Percentiles rank a stretch among this genome's conserved stretches.
phyloP scores from a whole-genome alignment of 2,329 filamentous ascomycete species.

The Colletotrichum tamarilloi region DNA sequence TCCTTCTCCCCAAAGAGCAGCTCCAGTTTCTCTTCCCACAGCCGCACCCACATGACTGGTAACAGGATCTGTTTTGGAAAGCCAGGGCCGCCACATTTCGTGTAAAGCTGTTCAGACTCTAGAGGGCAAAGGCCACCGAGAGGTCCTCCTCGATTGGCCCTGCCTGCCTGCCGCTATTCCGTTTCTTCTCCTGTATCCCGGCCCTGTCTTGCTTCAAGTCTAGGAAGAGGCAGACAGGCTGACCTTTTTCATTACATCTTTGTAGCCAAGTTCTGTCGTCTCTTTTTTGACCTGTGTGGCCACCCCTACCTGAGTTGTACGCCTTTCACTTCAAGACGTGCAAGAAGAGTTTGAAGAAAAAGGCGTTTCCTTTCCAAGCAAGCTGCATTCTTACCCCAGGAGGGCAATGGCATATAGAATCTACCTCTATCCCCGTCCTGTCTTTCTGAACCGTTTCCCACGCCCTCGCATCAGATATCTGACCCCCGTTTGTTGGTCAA shows the following conservation, averaged over 20 bases:
- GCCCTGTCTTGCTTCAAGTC: constrained; percentile 9
- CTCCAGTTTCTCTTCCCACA: constrained; percentile 17
- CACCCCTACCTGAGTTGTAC: background rate
- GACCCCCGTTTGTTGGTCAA: background rate
- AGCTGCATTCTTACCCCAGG: background rate
- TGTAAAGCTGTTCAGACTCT: background rate
- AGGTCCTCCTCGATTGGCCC: background rate
- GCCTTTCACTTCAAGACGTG: background rate
- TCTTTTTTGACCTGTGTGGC: background rate
- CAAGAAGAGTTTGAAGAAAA: background rate
- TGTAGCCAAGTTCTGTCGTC: background rate
- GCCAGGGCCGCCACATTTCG: constrained; percentile 2
- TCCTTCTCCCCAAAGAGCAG: background rate
- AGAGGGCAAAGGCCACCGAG: background rate
- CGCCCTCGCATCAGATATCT: background rate
- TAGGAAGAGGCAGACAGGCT: background rate
- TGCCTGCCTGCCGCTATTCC: constrained; percentile 1
- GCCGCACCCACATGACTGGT: constrained; percentile 10
- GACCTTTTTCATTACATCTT: background rate
- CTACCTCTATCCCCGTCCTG: background rate
- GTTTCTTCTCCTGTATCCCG: background rate
- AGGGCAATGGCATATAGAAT: constrained; percentile 13
- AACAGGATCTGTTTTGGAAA: constrained; percentile 30
- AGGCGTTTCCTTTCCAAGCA: background rate
- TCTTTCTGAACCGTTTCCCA: constrained; percentile 6